Percentiles rank a stretch among this genome's conserved stretches.
Conservation (phyloP, 2,329 filamentous ascomycete species). For the Alternaria sp. region DNA sequence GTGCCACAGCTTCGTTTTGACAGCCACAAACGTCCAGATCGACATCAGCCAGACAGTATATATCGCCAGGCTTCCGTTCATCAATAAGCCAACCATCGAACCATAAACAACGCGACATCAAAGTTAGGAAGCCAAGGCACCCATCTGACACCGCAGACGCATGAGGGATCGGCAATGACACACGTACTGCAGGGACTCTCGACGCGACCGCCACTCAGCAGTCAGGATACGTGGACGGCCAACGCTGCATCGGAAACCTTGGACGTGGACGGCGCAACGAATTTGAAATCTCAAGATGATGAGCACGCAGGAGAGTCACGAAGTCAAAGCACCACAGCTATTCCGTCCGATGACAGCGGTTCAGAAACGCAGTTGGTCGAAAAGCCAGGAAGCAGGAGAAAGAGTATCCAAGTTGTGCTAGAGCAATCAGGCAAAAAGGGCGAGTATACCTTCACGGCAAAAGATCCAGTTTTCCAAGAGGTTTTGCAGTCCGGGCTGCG, state of each 20-base stretch:
- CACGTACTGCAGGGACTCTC: slow-evolving; percentile 44
- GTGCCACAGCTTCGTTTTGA: slow-evolving; percentile 23
- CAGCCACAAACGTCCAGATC: slow-evolving; percentile 5
- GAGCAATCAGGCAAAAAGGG: slow-evolving; percentile 58
- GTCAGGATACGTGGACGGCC: slow-evolving; percentile 41
- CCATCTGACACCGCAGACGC: slow-evolving; percentile 24
- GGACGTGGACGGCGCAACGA: slow-evolving; percentile 55
- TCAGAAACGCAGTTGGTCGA: slow-evolving; percentile 20
- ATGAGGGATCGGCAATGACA: slow-evolving; percentile 34
- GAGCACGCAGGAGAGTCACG: slow-evolving; percentile 48
- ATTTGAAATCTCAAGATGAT: slow-evolving; percentile 49
- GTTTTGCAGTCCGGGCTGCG: slow-evolving; percentile 56
- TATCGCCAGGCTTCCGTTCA: slow-evolving; percentile 3
- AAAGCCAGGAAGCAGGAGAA: slow-evolving; percentile 34
- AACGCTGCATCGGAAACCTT: slow-evolving; percentile 35
- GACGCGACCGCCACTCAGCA: slow-evolving; percentile 22
- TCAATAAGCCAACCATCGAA: background rate
- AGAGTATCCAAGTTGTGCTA: slow-evolving; percentile 58
- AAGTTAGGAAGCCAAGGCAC: slow-evolving; percentile 14
- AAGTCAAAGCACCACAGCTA: slow-evolving; percentile 36
- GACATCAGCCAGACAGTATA: background rate
- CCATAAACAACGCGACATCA: slow-evolving; percentile 6
- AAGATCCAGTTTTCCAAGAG: slow-evolving; percentile 60
- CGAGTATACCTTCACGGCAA: slow-evolving; percentile 59
- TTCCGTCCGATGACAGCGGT: slow-evolving; percentile 36